phyloP scores from a whole-genome alignment of 192 early-diverging fungal species.

The Coemansia sp. region DNA sequence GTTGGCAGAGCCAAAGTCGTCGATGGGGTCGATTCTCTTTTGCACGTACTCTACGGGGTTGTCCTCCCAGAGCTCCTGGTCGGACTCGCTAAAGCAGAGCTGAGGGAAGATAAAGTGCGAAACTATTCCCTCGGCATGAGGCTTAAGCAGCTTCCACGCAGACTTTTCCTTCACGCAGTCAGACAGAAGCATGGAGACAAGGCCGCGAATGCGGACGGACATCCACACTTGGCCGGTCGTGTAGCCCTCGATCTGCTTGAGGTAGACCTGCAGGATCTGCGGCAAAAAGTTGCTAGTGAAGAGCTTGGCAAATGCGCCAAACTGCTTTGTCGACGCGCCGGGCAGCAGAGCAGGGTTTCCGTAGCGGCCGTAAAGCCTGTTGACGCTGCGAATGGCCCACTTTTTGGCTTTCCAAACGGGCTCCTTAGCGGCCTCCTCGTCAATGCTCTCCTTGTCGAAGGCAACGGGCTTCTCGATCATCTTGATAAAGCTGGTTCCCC shows the following conservation, averaged over 20 bases:
- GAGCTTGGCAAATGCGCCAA: constrained; percentile 68
- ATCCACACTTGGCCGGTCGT: constrained; percentile 71
- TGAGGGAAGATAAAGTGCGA: constrained; percentile 91
- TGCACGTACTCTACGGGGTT: constrained; percentile 92
- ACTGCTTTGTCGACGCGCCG: constrained; percentile 41
- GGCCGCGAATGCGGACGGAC: constrained; percentile 65
- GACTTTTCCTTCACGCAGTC: constrained; percentile 84
- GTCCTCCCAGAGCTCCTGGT: constrained; percentile 88
- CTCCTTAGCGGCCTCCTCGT: constrained; percentile 75
- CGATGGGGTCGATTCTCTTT: constrained; percentile 72
- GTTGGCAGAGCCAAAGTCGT: constrained; percentile 78
- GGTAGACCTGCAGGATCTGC: constrained; percentile 80
- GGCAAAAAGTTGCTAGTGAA: constrained; percentile 91
- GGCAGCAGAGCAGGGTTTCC: constrained; percentile 70
- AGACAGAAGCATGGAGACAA: constrained; percentile 71
- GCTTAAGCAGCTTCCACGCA: constrained; percentile 89
- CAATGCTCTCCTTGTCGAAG: constrained; percentile 55
- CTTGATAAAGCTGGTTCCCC: constrained; percentile 84
- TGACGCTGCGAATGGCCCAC: constrained; percentile 88
- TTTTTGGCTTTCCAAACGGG: constrained; percentile 93
- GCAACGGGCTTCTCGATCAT: constrained; percentile 68
- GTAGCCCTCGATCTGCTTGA: constrained; percentile 78
- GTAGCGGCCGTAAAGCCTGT: constrained; percentile 73
- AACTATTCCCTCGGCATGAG: constrained; percentile 75
- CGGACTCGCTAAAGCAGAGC: constrained; percentile 81